Base-by-base conservation (phyloP, 305 asterid species). In the Fraxinus ornus region DNA sequence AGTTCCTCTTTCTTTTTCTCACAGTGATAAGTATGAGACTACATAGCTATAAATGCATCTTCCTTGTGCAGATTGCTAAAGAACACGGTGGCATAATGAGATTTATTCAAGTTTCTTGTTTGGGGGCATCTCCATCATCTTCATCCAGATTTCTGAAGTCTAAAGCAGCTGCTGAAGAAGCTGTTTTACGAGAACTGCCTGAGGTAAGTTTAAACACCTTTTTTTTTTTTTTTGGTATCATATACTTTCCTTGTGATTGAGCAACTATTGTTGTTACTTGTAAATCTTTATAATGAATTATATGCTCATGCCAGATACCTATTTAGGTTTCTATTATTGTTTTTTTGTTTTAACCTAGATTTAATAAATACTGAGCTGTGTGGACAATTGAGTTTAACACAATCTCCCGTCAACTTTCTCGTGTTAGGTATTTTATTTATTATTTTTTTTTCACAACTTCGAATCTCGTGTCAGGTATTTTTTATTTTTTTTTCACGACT, bases 1-100 rank as follows among this genome's bases (percentile, higher is more conserved):
- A 44, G 32, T 81, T 79, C 47, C 75, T 83, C 78, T 79, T 21
- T 80, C 66, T 44, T 12, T 76, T 19, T 55, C 66, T 55, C 66
- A 55, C 66, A 55, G 26, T n/a, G 66, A 55, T 49, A 37, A 73
- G 49, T 49, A 55, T 36, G 36, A 72, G 68, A 9, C 72, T 15
- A 19, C 81, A 32, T 78, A 39, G 68, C 79, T 60, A 64, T 78
- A 44, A 80, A 44, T 82, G 78, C 49, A 81, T 84, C 70, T 36
- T 81, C 3, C 75, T 74, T 74, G 17, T 78, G 85, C 90, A 96
- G 98, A 94, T 96, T 52, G 93, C 99, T 60, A 96, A 89, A 86
- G 99, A 96, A 90, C 99, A 96, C 55, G 99, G 99, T 80, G 99
- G 99, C 78, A 91, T 96, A 84, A 86, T 90, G 96, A 91, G 99